phyloP scores from a whole-genome alignment of 2,329 filamentous ascomycete genomes.

The Cladophialophora carrionii region DNA sequence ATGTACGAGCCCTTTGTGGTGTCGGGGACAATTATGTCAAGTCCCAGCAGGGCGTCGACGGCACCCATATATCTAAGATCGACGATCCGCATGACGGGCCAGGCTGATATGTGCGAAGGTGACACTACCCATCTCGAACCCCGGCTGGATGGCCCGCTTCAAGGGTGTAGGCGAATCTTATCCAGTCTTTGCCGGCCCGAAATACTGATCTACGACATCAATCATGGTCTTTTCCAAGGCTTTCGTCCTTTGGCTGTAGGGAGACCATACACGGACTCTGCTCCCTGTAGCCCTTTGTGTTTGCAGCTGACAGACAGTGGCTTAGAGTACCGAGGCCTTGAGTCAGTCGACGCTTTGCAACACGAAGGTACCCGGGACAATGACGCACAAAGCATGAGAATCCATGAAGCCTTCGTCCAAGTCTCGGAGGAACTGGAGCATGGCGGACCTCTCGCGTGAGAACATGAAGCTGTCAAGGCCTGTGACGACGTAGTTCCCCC shows the following conservation, averaged over 20 bases:
- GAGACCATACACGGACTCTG: background rate
- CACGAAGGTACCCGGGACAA: background rate
- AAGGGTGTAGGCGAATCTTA: conserved; percentile 8
- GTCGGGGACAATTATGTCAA: conserved; percentile 4
- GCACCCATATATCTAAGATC: conserved; percentile 4
- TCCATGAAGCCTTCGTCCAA: background rate
- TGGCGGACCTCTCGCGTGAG: background rate
- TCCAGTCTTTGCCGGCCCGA: background rate
- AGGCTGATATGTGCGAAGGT: conserved; percentile 4
- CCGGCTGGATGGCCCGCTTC: conserved; percentile 5
- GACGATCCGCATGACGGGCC: conserved; percentile 10
- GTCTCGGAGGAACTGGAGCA: background rate
- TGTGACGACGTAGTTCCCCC: background rate
- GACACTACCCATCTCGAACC: background rate
- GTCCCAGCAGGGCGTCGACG: conserved; percentile 4
- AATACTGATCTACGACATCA: background rate
- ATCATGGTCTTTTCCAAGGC: background rate
- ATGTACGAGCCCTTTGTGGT: conserved; percentile 6
- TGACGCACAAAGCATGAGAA: background rate
- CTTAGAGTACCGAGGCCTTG: conserved; percentile 3
- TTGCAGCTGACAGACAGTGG: background rate
- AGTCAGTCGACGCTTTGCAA: background rate
- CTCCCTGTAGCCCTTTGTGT: background rate
- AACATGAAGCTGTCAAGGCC: conserved; percentile 6
- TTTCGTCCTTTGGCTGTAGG: conserved; percentile 7